These are phyloP conservation scores for Phellinidium pouzarii DNA, from an alignment of 1,284 basidiomycete genomes.

Conservation along the genomic window DNA sequence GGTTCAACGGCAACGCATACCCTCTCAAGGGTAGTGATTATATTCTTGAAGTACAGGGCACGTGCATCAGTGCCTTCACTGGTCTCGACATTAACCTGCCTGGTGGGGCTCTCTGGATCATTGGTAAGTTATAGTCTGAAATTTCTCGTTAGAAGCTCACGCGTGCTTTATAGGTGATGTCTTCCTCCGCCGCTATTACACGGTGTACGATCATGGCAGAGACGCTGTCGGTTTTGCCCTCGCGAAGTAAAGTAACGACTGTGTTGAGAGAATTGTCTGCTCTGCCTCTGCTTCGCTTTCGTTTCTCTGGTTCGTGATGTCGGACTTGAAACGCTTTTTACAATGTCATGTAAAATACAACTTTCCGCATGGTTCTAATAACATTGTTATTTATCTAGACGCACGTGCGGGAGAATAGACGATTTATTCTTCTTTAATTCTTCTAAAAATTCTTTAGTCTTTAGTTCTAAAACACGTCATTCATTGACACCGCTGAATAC, in stretches of 20 bases:
- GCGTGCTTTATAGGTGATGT: slow-evolving; percentile 75
- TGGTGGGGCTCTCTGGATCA: slow-evolving; percentile 86
- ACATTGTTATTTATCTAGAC: neutral
- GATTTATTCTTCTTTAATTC: too few species aligned
- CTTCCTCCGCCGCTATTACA: slow-evolving; percentile 88
- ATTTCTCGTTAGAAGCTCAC: neutral
- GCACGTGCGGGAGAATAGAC: neutral
- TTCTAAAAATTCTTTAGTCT: too few species aligned
- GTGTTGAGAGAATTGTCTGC: neutral
- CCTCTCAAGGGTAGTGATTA: slow-evolving; percentile 83
- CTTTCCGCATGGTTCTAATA: slow-evolving; percentile 2
- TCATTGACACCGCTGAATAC: too few species aligned
- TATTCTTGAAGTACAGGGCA: slow-evolving; percentile 81
- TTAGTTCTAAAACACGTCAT: too few species aligned
- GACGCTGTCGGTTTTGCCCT: slow-evolving; percentile 85
- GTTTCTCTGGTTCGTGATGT: slow-evolving; percentile 2
- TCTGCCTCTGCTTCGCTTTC: neutral
- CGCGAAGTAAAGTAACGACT: slow-evolving; percentile 9
- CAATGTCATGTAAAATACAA: slow-evolving; percentile 1
- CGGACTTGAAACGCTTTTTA: neutral
- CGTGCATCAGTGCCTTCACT: slow-evolving; percentile 93
- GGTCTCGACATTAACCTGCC: slow-evolving; percentile 90
- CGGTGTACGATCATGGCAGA: slow-evolving; percentile 85
- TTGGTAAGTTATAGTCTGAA: slow-evolving; percentile 53
- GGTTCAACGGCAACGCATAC: slow-evolving; percentile 78